Evolutionary conservation across 169 alveolate genomes (phyloP), one percentile per base, ranked within the genome.

Genomic region (Eimeria tenella): DNA sequence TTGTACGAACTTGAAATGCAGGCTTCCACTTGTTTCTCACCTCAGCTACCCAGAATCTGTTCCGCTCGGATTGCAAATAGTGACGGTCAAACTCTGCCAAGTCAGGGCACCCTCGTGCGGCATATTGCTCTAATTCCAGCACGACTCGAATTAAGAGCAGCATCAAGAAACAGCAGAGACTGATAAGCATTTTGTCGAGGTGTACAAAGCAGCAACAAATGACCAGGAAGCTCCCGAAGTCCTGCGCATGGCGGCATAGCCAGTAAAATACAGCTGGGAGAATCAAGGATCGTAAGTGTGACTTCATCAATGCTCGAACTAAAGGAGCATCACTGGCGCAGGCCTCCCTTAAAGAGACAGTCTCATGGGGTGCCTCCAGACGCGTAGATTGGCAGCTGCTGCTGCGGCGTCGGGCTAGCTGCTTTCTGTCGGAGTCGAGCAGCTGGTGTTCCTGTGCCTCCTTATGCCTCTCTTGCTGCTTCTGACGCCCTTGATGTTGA

Each of bases 11-110:
- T 58, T 13, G 83, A 13, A 42, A 11, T 58, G 19, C 56, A 25
- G 11, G 13, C 56, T 6, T 25, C 15, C 68, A 21, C 21, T 53
- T 15, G 88, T 52, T 10, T 68, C 73, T 8, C 65, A 83, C 90
- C 90, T 83, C 90, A 25, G 90, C 90, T 21, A 83, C 90, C 90
- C 90, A 83, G 65, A 83, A 83, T 56, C 75, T 83, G 90, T 83
- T 83, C 58, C 75, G 42, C 49, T 60, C 90, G 58, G 75, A 77
- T 60, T 83, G 42, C 55, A 83, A 60, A 17, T 83, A 83, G 10
- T 83, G 90, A 15, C 77, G 75, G 11, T 83, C 90, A 58, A 83
- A 83, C 13, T 83, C 75, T 23, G 77, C 90, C 52, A 83, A 75
- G 77, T 83, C 90, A 3, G 90, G 90, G 77, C 90, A 83, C 17